Conservation (phyloP, 768 basidiomycete genomes). For the Cantharellus anzutake region DNA sequence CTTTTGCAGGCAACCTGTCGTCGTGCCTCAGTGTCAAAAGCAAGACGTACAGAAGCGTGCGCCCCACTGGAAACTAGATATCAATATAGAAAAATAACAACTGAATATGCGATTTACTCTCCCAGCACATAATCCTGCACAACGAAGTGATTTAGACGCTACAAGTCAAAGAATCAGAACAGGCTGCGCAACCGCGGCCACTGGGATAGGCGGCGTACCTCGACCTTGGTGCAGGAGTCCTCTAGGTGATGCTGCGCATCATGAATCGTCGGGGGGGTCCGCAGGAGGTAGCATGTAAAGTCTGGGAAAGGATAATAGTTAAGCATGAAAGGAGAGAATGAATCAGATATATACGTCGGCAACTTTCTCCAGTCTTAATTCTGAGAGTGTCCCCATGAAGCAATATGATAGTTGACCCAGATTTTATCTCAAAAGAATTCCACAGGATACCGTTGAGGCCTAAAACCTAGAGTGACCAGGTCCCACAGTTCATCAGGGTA, state of each 20-base stretch:
- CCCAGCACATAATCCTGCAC: not conserved
- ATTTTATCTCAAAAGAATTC: not conserved
- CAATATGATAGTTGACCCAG: not conserved
- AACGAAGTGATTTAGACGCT: not conserved
- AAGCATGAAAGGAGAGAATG: not conserved
- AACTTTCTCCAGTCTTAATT: not conserved
- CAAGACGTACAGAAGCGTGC: slow-evolving; percentile 7
- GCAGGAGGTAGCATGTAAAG: not conserved
- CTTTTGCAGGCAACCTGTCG: slow-evolving; percentile 8
- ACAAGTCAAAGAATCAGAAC: not conserved
- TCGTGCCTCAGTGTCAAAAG: slow-evolving; percentile 1
- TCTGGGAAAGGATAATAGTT: not conserved
- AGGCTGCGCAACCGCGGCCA: not conserved
- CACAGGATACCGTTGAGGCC: not conserved
- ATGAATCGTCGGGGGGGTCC: not conserved
- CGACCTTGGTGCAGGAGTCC: not conserved
- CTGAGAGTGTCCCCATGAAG: not conserved
- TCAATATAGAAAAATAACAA: not conserved
- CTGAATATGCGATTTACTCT: not conserved
- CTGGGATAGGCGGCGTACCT: not conserved
- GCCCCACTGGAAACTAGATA: slow-evolving; percentile 1
- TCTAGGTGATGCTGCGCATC: not conserved
- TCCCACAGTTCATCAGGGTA: not conserved
- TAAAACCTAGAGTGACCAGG: not conserved
- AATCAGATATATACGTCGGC: not conserved